Evolutionary conservation across 768 basidiomycete genomes (phyloP).

Genomic region (Lactarius hengduanensis): DNA sequence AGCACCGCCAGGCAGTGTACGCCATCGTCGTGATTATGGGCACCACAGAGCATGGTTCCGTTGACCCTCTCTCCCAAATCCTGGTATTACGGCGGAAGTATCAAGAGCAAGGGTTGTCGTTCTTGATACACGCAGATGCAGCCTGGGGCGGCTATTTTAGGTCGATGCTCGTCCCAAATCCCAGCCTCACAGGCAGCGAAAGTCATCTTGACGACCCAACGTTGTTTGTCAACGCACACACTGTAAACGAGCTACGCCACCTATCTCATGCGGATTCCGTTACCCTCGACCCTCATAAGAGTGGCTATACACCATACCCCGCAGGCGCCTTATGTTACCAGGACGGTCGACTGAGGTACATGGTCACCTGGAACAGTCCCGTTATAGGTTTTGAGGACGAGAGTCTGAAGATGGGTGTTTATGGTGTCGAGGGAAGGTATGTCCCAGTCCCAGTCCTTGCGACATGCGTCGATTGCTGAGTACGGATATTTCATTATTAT

Average conservation of each 20-base stretch:
- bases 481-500: neutral
- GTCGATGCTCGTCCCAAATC: slow-evolving; percentile 33
- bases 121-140: slow-evolving; percentile 45
- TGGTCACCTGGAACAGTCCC: slow-evolving; percentile 42
- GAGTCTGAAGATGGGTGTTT: slow-evolving; percentile 40
- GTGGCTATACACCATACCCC: slow-evolving; percentile 45
- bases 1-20: slow-evolving; percentile 39
- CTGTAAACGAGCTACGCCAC: slow-evolving; percentile 34
- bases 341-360: slow-evolving; percentile 39
- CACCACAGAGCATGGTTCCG: slow-evolving; percentile 45
- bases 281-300: slow-evolving; percentile 45
- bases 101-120: slow-evolving; percentile 37
- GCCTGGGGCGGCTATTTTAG: slow-evolving; percentile 51
- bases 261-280: slow-evolving; percentile 39
- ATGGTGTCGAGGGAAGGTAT: slow-evolving; percentile 51
- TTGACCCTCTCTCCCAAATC: slow-evolving; percentile 43
- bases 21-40: slow-evolving; percentile 46
- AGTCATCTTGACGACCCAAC: slow-evolving; percentile 30
- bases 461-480: neutral
- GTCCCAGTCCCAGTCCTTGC: slow-evolving; percentile 6
- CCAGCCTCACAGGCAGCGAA: neutral
- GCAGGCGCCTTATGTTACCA: slow-evolving; percentile 43
- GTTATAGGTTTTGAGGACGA: slow-evolving; percentile 34
- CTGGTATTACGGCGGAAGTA: slow-evolving; percentile 38
- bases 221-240: slow-evolving; percentile 35